Conservation (phyloP, 306 rosid genomes). For the Cyclanthera cordifolia region DNA sequence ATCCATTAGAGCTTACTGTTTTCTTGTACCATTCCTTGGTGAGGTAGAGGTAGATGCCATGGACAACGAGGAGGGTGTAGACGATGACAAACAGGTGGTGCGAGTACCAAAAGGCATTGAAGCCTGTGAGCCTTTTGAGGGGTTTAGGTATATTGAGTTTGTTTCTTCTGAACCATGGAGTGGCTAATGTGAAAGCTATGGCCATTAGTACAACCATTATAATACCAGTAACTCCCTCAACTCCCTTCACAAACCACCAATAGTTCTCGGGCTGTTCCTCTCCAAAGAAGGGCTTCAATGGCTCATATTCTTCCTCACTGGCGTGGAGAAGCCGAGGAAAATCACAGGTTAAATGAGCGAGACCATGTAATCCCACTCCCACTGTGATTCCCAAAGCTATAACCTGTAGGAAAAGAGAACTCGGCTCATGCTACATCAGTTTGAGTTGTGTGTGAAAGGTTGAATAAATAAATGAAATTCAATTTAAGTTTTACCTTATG, state of each 20-base stretch:
- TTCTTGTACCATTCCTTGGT: slow-evolving; percentile 41
- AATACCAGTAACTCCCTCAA: slow-evolving; percentile 35
- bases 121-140: slow-evolving; percentile 40
- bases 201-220: slow-evolving; percentile 42
- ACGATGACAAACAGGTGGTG: slow-evolving; percentile 50
- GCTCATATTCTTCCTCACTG: slow-evolving; percentile 24
- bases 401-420: slow-evolving; percentile 1
- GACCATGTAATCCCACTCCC: slow-evolving; percentile 39
- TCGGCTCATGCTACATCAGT: too few species aligned
- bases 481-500: slow-evolving; percentile 22
- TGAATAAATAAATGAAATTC: too few species aligned
- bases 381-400: slow-evolving; percentile 25
- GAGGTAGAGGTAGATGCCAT: slow-evolving; percentile 36
- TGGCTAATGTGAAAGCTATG: slow-evolving; percentile 45
- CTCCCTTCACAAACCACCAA: slow-evolving; percentile 47
- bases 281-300: slow-evolving; percentile 31
- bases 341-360: slow-evolving; percentile 40
- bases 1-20: slow-evolving; percentile 24
- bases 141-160: slow-evolving; percentile 39
- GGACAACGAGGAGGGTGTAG: slow-evolving; percentile 41
- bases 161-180: slow-evolving; percentile 55
- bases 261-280: slow-evolving; percentile 31
- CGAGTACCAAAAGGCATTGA: slow-evolving; percentile 59
- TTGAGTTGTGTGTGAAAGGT: not conserved
- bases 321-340: slow-evolving; percentile 38